Evolutionary conservation across 2,329 filamentous ascomycete genomes (phyloP), one percentile per base, ranked within the genome.

Genomic region (Fusarium mundagurra): DNA sequence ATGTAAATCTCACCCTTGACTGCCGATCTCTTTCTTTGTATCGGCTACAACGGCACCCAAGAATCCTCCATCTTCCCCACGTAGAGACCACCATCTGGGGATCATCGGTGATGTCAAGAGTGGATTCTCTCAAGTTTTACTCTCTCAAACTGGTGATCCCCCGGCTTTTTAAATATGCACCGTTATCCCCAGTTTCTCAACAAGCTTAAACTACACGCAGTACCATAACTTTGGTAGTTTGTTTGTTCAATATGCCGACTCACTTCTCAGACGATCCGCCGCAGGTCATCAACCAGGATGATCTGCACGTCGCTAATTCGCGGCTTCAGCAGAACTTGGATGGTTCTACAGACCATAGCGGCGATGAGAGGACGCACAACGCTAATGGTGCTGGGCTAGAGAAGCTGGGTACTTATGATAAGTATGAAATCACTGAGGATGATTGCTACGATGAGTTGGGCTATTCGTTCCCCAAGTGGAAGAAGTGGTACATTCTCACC

Each of bases 401-500:
- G 62, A 84, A 84, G 75, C 51, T 82, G 17, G 81, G 81, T 29
- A 82, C 82, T 3, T 73, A 84, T 70, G 83, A 83, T 69, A 85
- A 84, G 78, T 80, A 82, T 71, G 86, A 87, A 38, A 86, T 87
- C 73, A 86, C 84, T n/a, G 85, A 86, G 58, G 83, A 85, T 39
- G 91, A 92, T 75, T 93, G 91, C 82, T 92, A 91, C 80, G 86
- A 88, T 27, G 86, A 93, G 77, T 85, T 94, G 1, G 92, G 91
- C 59, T 93, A 87, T 79, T 84, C 85, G 14, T 94, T 89, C 72
- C 83, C 91, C 1, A 80, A 73, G 18, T 87, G 83, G 84, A 92
- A 90, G 83, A 94, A 94, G 83, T 94, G 92, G 92, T 89, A 85
- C 78, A 92, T 94, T 76, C 87, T 94, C 64, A 87, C 87, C n/a